Evolutionary conservation across 163 green algal species (phyloP), one percentile per base, ranked within the genome.

Genomic region (Prototheca wickerhamii): DNA sequence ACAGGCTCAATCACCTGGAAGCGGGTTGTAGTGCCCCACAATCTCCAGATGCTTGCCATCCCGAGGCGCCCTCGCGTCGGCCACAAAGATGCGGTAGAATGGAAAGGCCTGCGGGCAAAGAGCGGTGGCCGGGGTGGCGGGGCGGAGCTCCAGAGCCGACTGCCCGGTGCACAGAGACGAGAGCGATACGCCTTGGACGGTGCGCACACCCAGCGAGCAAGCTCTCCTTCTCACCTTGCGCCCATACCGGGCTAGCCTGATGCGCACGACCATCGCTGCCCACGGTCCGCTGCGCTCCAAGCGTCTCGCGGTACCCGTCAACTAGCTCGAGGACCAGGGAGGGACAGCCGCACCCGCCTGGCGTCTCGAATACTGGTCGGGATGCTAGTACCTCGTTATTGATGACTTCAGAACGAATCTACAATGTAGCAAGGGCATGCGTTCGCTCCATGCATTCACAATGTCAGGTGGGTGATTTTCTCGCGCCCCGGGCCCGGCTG

Each of bases 81-180:
- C 88, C 8, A 85, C 87, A 58, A 91, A 87, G 26, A 95, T 88
- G n/a, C 82, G 77, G 63, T 92, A 95, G 58, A 94, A 94, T 0
- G 88, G 88, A 18, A 81, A 37, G 63, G 91, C 85, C 79, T 91
- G 78, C 55, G 67, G 35, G 2, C 4, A 4, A 18, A 0, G 29
- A 30, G 23, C 7, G 46, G 4, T 30, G 30, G 21, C 3, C 3
- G 23, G 33, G 25, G 15, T 46, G n/a, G 8, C 2, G 29, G 2
- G 51, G 33, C 2, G 29, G 4, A 40, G 43, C 43, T 6, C 8
- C 4, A 23, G 35, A 23, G n/a, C 32, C 42, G 61, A 23, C 17
- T 0, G 31, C 42, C 46, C 3, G 60, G 26, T 17, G 60, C 44
- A 25, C 35, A 29, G 42, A 23, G 29, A 21, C 25, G n/a, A 31